A percentile compares a stretch with the other conserved stretches of the same genome.
Conservation (phyloP, 2,329 filamentous ascomycete species). For the Arthrinium phaeospermum region DNA sequence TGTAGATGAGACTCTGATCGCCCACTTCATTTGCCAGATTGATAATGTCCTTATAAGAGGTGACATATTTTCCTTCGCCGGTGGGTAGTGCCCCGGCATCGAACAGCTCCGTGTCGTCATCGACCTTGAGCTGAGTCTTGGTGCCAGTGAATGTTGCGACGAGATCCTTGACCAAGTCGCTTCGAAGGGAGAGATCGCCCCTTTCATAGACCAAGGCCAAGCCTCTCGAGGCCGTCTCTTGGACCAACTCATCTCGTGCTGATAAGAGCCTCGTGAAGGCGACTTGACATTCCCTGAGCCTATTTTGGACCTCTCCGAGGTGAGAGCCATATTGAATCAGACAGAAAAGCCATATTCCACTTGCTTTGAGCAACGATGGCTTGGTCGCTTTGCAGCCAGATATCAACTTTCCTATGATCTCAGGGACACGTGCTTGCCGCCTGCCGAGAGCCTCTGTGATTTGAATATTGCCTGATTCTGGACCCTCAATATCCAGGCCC, state of each 20-base stretch:
- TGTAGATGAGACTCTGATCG: constrained; percentile 94
- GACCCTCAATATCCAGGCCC: constrained; percentile 74
- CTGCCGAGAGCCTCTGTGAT: constrained; percentile 41
- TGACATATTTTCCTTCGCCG: constrained; percentile 86
- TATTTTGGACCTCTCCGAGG: constrained; percentile 72
- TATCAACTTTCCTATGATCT: constrained; percentile 75
- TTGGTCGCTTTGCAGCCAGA: constrained; percentile 82
- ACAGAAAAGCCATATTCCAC: constrained; percentile 93
- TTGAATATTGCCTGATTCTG: constrained; percentile 40
- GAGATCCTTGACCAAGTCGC: constrained; percentile 84
- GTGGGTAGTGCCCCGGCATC: constrained; percentile 90
- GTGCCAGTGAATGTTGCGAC: constrained; percentile 87
- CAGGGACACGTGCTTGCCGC: constrained; percentile 50
- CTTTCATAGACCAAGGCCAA: constrained; percentile 93
- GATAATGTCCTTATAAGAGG: constrained; percentile 97
- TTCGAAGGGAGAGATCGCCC: constrained; percentile 80
- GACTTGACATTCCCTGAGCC: constrained; percentile 78
- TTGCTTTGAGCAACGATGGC: constrained; percentile 87
- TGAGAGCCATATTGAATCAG: constrained; percentile 90
- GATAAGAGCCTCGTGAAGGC: constrained; percentile 88
- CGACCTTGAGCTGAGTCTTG: constrained; percentile 78
- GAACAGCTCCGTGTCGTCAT: constrained; percentile 90
- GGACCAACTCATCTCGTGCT: constrained; percentile 90
- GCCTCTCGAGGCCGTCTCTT: constrained; percentile 92
- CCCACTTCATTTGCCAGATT: constrained; percentile 94